Evolutionary conservation across 163 green algal genomes (phyloP).

Genomic region (Coccomyxa subellipsoidea): DNA sequence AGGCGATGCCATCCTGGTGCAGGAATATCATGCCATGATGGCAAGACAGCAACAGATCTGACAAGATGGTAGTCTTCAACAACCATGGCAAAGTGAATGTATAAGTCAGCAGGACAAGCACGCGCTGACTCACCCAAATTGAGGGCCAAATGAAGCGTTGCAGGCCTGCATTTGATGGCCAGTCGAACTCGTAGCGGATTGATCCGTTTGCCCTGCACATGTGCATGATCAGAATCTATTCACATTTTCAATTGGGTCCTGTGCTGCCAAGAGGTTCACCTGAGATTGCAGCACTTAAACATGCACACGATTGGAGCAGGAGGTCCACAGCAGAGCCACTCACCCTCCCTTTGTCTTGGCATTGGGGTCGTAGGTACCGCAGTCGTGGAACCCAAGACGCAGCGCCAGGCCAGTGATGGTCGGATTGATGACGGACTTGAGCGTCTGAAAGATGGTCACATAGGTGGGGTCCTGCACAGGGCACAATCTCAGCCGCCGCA

Average conservation of each 20-base stretch:
- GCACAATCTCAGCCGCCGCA: not conserved
- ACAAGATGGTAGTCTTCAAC: too few relatives aligned
- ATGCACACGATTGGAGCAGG: too few relatives aligned
- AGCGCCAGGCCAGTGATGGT: not conserved
- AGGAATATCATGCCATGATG: not conserved
- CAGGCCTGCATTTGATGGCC: conserved; percentile 9
- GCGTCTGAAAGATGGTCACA: not conserved
- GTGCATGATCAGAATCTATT: too few relatives aligned
- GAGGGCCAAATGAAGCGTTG: not conserved
- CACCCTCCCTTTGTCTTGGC: not conserved
- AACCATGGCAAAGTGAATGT: too few relatives aligned
- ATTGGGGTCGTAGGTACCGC: not conserved
- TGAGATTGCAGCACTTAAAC: too few relatives aligned
- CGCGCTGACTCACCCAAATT: not conserved
- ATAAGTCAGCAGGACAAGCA: too few relatives aligned
- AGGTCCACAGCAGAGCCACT: too few relatives aligned
- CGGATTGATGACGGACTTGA: not conserved
- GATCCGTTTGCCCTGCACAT: conserved; percentile 5
- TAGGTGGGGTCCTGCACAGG: not conserved
- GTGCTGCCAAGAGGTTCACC: too few relatives aligned
- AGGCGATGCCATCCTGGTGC: not conserved
- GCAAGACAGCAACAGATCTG: too few relatives aligned
- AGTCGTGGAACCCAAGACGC: not conserved
- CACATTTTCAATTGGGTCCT: too few relatives aligned
- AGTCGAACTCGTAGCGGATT: conserved; percentile 5